A percentile compares a stretch with the other conserved stretches of the same genome.
phyloP scores from a whole-genome alignment of 257 asterid genomes.

The Cordia subcordata region DNA sequence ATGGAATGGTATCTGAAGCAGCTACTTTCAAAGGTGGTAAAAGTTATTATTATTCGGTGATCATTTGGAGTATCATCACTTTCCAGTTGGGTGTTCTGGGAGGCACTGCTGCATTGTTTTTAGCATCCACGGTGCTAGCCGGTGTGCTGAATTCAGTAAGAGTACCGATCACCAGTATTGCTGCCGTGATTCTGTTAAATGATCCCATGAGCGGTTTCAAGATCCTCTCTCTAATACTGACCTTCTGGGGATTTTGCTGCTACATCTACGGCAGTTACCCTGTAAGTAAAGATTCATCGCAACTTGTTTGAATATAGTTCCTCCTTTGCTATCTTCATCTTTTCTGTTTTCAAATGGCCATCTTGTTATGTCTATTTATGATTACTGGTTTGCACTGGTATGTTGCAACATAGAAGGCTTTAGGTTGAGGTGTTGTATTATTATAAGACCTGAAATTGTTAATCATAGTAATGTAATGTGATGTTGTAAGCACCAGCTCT shows the following conservation, averaged over 20 bases:
- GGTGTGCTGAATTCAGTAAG: slow-evolving; percentile 83
- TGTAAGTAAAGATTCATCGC: slow-evolving; percentile 23
- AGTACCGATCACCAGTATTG: slow-evolving; percentile 78
- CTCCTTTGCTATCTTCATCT: too few species aligned
- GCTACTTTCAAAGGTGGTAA: slow-evolving; percentile 50
- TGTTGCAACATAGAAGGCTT: too few species aligned
- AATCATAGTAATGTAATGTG: too few species aligned
- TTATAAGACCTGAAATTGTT: too few species aligned
- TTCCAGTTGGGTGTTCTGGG: slow-evolving; percentile 88
- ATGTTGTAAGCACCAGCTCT: too few species aligned
- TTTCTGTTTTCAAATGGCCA: too few species aligned
- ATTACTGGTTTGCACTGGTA: too few species aligned
- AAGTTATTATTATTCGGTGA: slow-evolving; percentile 51
- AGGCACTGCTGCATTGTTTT: slow-evolving; percentile 63
- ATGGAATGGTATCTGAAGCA: slow-evolving; percentile 62
- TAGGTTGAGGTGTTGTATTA: too few species aligned
- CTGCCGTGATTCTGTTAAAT: slow-evolving; percentile 58
- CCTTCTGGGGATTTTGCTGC: slow-evolving; percentile 90
- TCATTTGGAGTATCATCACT: slow-evolving; percentile 66
- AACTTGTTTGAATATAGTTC: too few species aligned
- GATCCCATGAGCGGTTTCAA: slow-evolving; percentile 97
- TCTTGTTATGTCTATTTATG: too few species aligned
- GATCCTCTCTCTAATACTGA: slow-evolving; percentile 61
- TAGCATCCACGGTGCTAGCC: slow-evolving; percentile 82
- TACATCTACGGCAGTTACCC: slow-evolving; percentile 66